Evolutionary conservation across 2,329 filamentous ascomycete species (phyloP), one percentile per base, ranked within the genome.

Genomic region (Xylaria sp.): DNA sequence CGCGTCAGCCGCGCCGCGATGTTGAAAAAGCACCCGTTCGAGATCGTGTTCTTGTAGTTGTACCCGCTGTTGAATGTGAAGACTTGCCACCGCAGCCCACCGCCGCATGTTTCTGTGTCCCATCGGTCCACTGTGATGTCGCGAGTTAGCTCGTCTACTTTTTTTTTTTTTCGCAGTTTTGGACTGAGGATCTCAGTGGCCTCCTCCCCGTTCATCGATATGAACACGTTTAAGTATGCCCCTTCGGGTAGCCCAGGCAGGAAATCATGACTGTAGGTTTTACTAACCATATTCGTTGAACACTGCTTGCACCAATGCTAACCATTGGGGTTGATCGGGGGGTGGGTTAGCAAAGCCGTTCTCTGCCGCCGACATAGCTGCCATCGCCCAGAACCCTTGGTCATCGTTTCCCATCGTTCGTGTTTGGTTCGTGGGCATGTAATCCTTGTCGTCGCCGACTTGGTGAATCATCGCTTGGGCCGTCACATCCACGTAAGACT

Each of bases 31-130:
- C 86, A 87, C 6, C 87, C 87, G 77, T 90, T 90, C 47, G 86
- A 85, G 67, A 90, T 88, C 21, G 84, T 82, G 76, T 90, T 90
- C 71, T 90, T 89, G 78, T 89, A 89, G 74, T 85, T 80, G 76
- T 80, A 88, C 51, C 91, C 91, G 58, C 82, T 85, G 77, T 93
- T 93, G 78, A 88, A 91, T 11, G 85, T 82, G 78, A 89, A 93
- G 63, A 96, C 90, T 78, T 96, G 92, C 93, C 93, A 96, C 65
- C 90, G 86, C 67, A 96, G 76, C 9, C 92, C 92, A 51, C 92
- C 92, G 47, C 78, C 80, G 74, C 92, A 96, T 0, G 80, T 81
- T 0, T 77, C 70, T 2, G 76, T 78, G 68, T 95, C 88, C 89
- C 91, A 94, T 21, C 91, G 85, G 19, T 77, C 76, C 2, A 85